phyloP scores from a whole-genome alignment of 495 filamentous ascomycete genomes.

The Trichoderma parareesei region DNA sequence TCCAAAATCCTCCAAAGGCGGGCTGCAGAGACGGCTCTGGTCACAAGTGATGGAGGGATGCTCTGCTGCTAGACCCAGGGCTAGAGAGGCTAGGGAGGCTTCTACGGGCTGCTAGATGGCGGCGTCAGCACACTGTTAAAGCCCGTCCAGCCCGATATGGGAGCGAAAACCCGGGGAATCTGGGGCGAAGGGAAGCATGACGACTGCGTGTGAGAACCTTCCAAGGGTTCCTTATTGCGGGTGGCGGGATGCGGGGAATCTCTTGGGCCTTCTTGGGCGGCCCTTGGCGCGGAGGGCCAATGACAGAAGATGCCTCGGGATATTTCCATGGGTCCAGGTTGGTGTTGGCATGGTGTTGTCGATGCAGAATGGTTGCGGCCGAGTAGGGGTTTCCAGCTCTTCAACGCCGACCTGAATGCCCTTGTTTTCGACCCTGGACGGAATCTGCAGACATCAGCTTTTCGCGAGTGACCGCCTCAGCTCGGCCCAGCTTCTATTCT shows the following conservation, averaged over 20 bases:
- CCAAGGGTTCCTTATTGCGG: background rate
- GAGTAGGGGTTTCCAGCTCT: background rate
- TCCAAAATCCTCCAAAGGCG: background rate
- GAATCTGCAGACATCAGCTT: too few species aligned
- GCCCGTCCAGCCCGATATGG: background rate
- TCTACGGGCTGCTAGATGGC: background rate
- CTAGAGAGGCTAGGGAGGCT: background rate
- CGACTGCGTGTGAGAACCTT: background rate
- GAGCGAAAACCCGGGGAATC: slow-evolving; percentile 3
- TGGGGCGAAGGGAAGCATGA: background rate
- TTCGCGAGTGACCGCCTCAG: too few species aligned
- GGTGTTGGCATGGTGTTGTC: background rate
- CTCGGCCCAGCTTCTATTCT: too few species aligned
- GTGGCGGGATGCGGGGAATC: background rate
- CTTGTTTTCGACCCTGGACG: background rate
- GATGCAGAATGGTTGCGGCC: too few species aligned
- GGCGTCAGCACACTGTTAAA: background rate
- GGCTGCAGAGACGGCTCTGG: too few species aligned
- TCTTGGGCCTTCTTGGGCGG: background rate
- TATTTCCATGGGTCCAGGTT: background rate
- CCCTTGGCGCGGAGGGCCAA: background rate
- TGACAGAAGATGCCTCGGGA: slow-evolving; percentile 2
- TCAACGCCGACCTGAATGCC: background rate
- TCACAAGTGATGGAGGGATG: too few species aligned
- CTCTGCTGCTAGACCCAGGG: background rate